phyloP scores from a whole-genome alignment of 768 basidiomycete genomes.

The Psilocybe azurescens region DNA sequence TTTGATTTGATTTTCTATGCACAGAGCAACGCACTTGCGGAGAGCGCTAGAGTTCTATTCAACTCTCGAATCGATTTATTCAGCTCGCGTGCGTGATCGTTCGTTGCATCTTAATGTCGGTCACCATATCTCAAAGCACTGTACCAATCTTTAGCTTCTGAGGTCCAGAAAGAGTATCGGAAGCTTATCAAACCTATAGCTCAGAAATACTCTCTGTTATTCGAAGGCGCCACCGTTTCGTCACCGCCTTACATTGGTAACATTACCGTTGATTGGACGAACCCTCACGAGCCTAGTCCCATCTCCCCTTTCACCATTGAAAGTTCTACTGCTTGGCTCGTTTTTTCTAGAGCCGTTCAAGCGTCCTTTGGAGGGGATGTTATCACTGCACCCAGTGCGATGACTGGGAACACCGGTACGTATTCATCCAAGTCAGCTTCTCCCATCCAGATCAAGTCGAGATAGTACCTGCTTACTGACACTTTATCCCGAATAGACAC shows the following conservation, averaged over 20 bases:
- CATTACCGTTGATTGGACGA: conserved; percentile 25
- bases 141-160: conserved; percentile 15
- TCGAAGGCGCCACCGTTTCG: conserved; percentile 25
- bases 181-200: conserved; percentile 30
- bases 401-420: conserved; percentile 37
- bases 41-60: conserved; percentile 30
- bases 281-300: conserved; percentile 29
- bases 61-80: conserved; percentile 34
- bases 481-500: conserved; percentile 22
- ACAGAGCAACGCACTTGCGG: conserved; percentile 34
- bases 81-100: conserved; percentile 27
- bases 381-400: conserved; percentile 33
- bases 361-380: conserved; percentile 32
- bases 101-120: no score
- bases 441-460: no score
- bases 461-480: no score
- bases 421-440: no score
- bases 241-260: conserved; percentile 29
- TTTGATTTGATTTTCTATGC: background rate
- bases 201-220: conserved; percentile 28
- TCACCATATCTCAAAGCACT: no score
- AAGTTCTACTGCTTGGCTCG: conserved; percentile 27
- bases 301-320: conserved; percentile 28
- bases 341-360: conserved; percentile 32
- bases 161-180: conserved; percentile 22